phyloP scores from a whole-genome alignment of 345 rosid species.

The Litchi chinensis region DNA sequence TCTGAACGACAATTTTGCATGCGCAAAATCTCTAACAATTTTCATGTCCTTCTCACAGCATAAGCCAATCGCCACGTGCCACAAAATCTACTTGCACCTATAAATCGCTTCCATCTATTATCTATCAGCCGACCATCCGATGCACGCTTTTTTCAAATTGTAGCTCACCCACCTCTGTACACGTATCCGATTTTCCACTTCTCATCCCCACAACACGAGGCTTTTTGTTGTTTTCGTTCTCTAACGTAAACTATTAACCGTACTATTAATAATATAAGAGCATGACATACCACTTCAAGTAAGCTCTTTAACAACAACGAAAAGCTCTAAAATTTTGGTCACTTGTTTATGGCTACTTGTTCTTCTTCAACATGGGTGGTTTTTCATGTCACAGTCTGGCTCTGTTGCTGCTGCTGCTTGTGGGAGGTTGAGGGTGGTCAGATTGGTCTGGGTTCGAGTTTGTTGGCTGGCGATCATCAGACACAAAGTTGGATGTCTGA shows the following conservation, averaged over 20 bases:
- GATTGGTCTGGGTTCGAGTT: slow-evolving; percentile 61
- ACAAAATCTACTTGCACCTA: neutral
- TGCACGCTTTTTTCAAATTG: slow-evolving; percentile 44
- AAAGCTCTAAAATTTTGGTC: neutral
- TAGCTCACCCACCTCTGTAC: slow-evolving; percentile 68
- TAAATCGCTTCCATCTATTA: too few species aligned
- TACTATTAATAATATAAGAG: slow-evolving; percentile 15
- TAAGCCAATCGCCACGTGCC: slow-evolving; percentile 22
- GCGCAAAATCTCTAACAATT: neutral
- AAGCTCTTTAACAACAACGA: slow-evolving; percentile 14
- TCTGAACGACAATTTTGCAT: neutral
- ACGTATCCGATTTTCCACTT: slow-evolving; percentile 35
- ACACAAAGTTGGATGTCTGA: slow-evolving; percentile 62
- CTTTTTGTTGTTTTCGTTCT: too few species aligned
- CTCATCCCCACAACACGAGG: slow-evolving; percentile 12
- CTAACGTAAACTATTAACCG: too few species aligned
- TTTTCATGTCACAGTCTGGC: slow-evolving; percentile 22
- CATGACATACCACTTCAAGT: slow-evolving; percentile 15
- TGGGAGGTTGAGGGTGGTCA: slow-evolving; percentile 26
- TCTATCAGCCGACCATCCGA: slow-evolving; percentile 46
- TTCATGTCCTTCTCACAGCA: neutral
- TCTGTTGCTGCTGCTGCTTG: slow-evolving; percentile 15
- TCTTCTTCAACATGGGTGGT: slow-evolving; percentile 17
- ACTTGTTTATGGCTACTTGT: slow-evolving; percentile 29
- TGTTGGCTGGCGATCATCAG: slow-evolving; percentile 45